Evolutionary conservation across 345 rosid genomes (phyloP).

Genomic region (Clarkia xantiana): DNA sequence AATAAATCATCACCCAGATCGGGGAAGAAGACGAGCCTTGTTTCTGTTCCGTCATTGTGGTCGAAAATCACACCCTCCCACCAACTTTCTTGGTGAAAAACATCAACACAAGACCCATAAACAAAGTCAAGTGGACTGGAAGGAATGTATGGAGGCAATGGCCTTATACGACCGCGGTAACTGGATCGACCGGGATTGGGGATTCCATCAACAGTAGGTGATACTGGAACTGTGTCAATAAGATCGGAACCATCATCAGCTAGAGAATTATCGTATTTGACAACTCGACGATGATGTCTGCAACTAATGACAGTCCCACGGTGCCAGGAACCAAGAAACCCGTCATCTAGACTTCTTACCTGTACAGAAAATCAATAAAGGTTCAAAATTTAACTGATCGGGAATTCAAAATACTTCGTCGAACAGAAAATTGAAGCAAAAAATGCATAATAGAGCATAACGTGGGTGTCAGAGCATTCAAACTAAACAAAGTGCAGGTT

Average conservation of each 20-base stretch:
- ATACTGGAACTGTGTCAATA: slow-evolving; percentile 29
- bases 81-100: slow-evolving; percentile 39
- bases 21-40: slow-evolving; percentile 63
- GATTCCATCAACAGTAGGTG: slow-evolving; percentile 17
- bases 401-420: too few species aligned
- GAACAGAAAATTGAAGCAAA: too few species aligned
- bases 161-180: slow-evolving; percentile 41
- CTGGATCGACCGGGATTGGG: slow-evolving; percentile 5
- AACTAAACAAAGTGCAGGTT: too few species aligned
- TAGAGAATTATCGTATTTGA: slow-evolving; percentile 44
- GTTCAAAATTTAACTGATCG: too few species aligned
- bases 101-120: slow-evolving; percentile 67
- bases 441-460: too few species aligned
- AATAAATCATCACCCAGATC: slow-evolving; percentile 64
- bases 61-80: slow-evolving; percentile 90
- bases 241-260: slow-evolving; percentile 26
- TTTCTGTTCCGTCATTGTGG: slow-evolving; percentile 20
- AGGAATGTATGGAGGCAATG: slow-evolving; percentile 29
- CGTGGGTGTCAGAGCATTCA: too few species aligned
- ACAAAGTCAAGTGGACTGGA: slow-evolving; percentile 13
- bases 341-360: slow-evolving; percentile 66
- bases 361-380: slow-evolving; percentile 6
- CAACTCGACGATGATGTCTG: slow-evolving; percentile 5
- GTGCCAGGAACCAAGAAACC: slow-evolving; percentile 69
- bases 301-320: slow-evolving; percentile 28